Percentiles rank a stretch among this genome's conserved stretches.
phyloP scores from a whole-genome alignment of 495 filamentous ascomycete genomes.

The Talaromyces thailandensis region DNA sequence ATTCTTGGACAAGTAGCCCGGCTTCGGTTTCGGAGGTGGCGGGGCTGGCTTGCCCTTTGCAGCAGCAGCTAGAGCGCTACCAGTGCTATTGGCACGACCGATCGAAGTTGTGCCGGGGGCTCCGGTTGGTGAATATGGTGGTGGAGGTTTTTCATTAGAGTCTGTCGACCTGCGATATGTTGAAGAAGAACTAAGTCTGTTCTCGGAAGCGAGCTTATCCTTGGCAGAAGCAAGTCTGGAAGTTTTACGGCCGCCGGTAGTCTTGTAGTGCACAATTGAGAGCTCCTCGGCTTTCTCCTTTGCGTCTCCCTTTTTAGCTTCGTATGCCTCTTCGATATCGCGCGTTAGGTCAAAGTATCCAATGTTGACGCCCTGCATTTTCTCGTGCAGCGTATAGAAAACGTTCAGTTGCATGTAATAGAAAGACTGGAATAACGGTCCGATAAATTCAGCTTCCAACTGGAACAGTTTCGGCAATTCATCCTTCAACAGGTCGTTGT shows the following conservation, averaged over 20 bases:
- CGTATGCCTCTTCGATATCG: constrained; percentile 85
- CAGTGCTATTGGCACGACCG: constrained; percentile 42
- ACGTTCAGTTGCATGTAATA: constrained; percentile 99
- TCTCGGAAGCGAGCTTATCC: constrained; percentile 14
- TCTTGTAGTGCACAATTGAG: constrained; percentile 76
- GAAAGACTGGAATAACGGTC: constrained; percentile 95
- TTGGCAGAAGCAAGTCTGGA: constrained; percentile 13
- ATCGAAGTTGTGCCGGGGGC: constrained; percentile 21
- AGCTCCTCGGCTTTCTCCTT: constrained; percentile 76
- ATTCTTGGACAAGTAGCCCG: constrained; percentile 58
- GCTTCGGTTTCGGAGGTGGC: constrained; percentile 89
- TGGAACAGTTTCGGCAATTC: constrained; percentile 88
- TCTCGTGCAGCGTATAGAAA: constrained; percentile 97
- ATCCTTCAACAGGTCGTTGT: constrained; percentile 92
- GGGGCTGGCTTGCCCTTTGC: constrained; percentile 80
- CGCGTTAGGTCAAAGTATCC: constrained; percentile 90
- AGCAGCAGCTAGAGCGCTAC: constrained; percentile 48
- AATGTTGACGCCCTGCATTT: constrained; percentile 93
- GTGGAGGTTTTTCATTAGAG: constrained; percentile 55
- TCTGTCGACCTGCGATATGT: constrained; percentile 34
- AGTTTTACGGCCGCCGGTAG: constrained; percentile 48
- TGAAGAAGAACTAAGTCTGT: constrained; percentile 23
- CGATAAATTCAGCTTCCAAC: constrained; percentile 95
- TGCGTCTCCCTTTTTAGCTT: constrained; percentile 77
- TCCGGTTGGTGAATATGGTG: constrained; percentile 49